Percentiles rank a stretch among this genome's conserved stretches.
These are phyloP conservation scores for Volvariella volvacea DNA, from an alignment of 1,284 basidiomycete genomes.

Conservation along the genomic window DNA sequence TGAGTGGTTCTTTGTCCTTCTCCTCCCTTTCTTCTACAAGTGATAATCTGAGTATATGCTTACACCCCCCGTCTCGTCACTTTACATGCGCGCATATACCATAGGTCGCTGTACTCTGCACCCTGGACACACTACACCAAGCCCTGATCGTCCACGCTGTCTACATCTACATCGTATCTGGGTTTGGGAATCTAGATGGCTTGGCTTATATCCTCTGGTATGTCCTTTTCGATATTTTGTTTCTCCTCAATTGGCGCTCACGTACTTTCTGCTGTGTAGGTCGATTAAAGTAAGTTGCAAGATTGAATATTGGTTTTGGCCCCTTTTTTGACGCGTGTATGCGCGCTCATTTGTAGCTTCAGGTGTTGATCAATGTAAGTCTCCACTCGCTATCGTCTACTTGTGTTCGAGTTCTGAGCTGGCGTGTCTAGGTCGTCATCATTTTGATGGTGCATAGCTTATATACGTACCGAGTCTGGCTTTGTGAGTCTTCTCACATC, in stretches of 20 bases:
- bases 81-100: not conserved
- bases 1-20: conserved; percentile 14
- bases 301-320: not conserved
- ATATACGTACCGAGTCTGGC: conserved; percentile 34
- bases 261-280: conserved; percentile 15
- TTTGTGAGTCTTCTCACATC: conserved; percentile 24
- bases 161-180: conserved; percentile 28
- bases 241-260: not conserved
- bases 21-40: not conserved
- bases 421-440: conserved; percentile 23
- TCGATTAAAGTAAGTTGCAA: conserved; percentile 27
- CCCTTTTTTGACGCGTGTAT: not conserved
- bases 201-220: conserved; percentile 23
- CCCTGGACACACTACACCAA: conserved; percentile 31
- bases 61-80: not conserved
- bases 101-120: conserved; percentile 16
- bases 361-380: conserved; percentile 32
- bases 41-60: not conserved
- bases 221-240: not conserved
- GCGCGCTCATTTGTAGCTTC: conserved; percentile 21
- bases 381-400: not conserved
- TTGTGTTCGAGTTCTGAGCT: not conserved
- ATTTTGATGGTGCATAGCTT: conserved; percentile 34
- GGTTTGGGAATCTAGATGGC: conserved; percentile 24
- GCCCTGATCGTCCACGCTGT: conserved; percentile 29